Percentiles rank a stretch among this genome's conserved stretches.
These are phyloP conservation scores for Arthrobotrys pseudoclavata DNA, from an alignment of 2,329 filamentous ascomycete genomes.

Conservation along the genomic window DNA sequence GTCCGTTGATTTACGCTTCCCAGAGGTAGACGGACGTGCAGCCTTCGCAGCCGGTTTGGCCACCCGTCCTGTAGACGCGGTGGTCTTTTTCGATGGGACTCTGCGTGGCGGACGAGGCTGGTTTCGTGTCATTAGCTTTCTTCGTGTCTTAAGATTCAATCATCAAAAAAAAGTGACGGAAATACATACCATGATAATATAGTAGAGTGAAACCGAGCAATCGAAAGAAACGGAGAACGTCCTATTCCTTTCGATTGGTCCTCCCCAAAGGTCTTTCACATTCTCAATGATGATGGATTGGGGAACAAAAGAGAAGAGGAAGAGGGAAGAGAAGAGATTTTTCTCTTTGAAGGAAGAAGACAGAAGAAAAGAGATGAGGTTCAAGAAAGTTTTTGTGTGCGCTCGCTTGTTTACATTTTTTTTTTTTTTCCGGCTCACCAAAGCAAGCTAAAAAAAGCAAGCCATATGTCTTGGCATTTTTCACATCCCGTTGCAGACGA, in stretches of 20 bases:
- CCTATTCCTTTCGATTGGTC: constrained; percentile 30
- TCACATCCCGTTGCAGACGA: constrained; percentile 8
- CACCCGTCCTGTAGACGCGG: constrained; percentile 47
- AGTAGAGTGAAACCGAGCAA: constrained; percentile 23
- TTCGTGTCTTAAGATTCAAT: not conserved
- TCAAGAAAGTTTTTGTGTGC: constrained; percentile 36
- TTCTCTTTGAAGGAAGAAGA: not conserved
- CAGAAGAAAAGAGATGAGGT: constrained; percentile 42
- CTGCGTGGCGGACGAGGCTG: constrained; percentile 59
- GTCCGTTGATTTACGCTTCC: constrained; percentile 50
- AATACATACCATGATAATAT: constrained; percentile 47
- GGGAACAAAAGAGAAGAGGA: not conserved
- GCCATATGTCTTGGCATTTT: constrained; percentile 31
- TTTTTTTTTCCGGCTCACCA: not conserved
- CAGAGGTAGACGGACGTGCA: constrained; percentile 22
- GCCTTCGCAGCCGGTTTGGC: constrained; percentile 34
- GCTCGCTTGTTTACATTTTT: constrained; percentile 58
- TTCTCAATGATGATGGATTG: constrained; percentile 16
- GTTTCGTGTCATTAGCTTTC: not conserved
- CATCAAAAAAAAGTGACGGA: too few species aligned
- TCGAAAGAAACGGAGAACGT: constrained; percentile 47
- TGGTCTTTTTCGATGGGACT: constrained; percentile 54
- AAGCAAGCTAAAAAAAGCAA: constrained; percentile 7
- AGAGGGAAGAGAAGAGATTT: constrained; percentile 24
- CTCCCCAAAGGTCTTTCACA: constrained; percentile 36